phyloP scores from a whole-genome alignment of 2,329 filamentous ascomycete species.

The Elsinoe australis region DNA sequence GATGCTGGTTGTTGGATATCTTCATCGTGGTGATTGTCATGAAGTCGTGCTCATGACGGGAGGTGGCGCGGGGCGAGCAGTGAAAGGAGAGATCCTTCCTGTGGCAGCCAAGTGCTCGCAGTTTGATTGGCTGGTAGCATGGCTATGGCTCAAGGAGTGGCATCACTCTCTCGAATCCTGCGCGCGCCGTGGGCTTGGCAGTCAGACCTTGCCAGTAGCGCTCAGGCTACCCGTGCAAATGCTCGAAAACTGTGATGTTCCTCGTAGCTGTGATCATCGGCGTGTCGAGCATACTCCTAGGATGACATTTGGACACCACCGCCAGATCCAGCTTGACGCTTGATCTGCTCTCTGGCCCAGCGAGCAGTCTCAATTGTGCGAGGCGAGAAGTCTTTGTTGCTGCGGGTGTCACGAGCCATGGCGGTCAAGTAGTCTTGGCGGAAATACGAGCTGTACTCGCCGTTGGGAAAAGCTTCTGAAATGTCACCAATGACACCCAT shows the following conservation, averaged over 20 bases:
- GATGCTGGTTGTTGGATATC: conserved; percentile 15
- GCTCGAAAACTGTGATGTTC: not conserved
- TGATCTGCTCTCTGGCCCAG: conserved; percentile 96
- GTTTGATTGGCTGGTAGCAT: not conserved
- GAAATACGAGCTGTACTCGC: conserved; percentile 77
- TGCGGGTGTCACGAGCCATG: conserved; percentile 86
- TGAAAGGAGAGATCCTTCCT: not conserved
- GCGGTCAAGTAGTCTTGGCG: conserved; percentile 81
- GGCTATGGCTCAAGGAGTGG: no score
- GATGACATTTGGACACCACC: conserved; percentile 8
- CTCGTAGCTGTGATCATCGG: not conserved
- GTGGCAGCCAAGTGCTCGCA: not conserved
- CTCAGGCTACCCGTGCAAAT: not conserved
- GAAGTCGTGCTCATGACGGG: conserved; percentile 4
- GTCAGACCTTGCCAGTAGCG: no score
- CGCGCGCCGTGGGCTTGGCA: no score
- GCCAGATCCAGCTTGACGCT: conserved; percentile 57
- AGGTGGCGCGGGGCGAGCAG: not conserved
- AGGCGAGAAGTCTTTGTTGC: conserved; percentile 74
- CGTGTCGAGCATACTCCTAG: not conserved
- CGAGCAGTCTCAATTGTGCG: conserved; percentile 91
- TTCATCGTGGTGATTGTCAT: conserved; percentile 6
- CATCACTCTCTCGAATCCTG: no score
- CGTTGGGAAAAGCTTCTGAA: conserved; percentile 85
- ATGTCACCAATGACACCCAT: conserved; percentile 98